Base-by-base conservation (phyloP, 768 basidiomycete genomes). In the Naganishia vaughanmartiniae region DNA sequence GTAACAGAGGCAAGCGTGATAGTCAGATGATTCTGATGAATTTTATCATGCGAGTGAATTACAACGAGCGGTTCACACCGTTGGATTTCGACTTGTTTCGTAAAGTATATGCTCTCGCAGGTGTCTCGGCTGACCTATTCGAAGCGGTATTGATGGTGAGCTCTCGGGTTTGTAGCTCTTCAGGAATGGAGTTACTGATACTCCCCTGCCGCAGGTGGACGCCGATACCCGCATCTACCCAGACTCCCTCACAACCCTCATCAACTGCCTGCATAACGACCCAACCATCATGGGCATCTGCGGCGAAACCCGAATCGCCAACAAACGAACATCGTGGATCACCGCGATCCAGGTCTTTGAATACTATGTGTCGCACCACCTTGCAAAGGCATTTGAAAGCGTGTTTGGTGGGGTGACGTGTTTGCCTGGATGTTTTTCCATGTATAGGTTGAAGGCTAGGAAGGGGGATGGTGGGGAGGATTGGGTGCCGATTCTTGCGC, bases 351-450 rank as follows among this genome's bases (percentile, higher is more conserved):
- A 99, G 80, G 74, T 75, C 1, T 82, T 79, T 77, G 80, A 81
- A 71, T 99, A 99, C 82, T 99, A 97, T 83, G 98, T 99, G 78
- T 97, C 94, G 45, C 96, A 99, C 82, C 95, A 99, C 81, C 87
- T 93, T 66, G 91, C 95, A 72, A 99, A 99, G 81, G 94, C 92
- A 9, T 99, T 99, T 82, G 96, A 99, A 81, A 93, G 96, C 26
- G 93, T 96, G 30, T 98, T 99, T 77, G 96, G 96, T 78, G 96
- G 96, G 87, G 96, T 99, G 70, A 93, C 96, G 15, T 99, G 96
- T 84, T 84, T 98, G 33, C 96, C 96, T 0, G 96, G 96, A n/a
- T 99, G 96, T 82, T 99, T 99, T 84, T 96, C 93, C 65, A 99
- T 99, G 95, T 98, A 98, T 83, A 86, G 96, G 65, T 85, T 99